Percentiles rank a stretch among this genome's conserved stretches.
Conservation (phyloP, 2,329 filamentous ascomycete genomes). For the Pestalotiopsis fici region DNA sequence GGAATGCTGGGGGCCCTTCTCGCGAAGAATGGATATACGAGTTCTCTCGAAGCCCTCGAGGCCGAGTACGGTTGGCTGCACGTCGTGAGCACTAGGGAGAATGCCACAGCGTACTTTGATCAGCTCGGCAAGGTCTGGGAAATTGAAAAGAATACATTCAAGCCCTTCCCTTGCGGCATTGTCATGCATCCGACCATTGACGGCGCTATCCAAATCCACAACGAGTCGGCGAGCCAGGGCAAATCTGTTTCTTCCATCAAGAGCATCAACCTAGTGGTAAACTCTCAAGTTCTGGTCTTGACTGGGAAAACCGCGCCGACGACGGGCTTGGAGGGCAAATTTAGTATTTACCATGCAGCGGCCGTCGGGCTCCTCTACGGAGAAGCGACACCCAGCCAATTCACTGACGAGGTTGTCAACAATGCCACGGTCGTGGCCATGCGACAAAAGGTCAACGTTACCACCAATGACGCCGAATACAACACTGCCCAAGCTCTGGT, state of each 20-base stretch:
- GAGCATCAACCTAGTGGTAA: conserved; percentile 43
- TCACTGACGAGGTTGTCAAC: conserved; percentile 47
- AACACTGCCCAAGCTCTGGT: conserved; percentile 38
- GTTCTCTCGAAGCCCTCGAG: conserved; percentile 46
- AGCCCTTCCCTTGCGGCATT: conserved; percentile 59
- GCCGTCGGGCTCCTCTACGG: conserved; percentile 51
- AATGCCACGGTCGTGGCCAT: conserved; percentile 39
- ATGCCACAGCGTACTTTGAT: conserved; percentile 33
- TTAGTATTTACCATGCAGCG: conserved; percentile 56
- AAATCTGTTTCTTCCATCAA: conserved; percentile 33
- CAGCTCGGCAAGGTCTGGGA: conserved; percentile 45
- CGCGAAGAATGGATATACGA: conserved; percentile 49
- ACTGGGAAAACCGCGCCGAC: conserved; percentile 50
- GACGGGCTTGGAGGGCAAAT: conserved; percentile 53
- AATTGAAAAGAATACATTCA: conserved; percentile 54
- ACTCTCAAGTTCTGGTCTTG: conserved; percentile 53
- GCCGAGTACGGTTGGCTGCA: conserved; percentile 55
- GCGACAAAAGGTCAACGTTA: conserved; percentile 45
- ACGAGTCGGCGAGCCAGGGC: conserved; percentile 31
- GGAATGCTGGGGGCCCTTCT: conserved; percentile 42
- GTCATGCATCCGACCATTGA: conserved; percentile 59
- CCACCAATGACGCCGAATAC: conserved; percentile 35
- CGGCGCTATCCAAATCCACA: conserved; percentile 46
- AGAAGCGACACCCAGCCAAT: conserved; percentile 51
- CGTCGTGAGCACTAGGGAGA: conserved; percentile 45